These are phyloP conservation scores for Gonium pectorale DNA, from an alignment of 139 green algal species.

Conservation along the genomic window DNA sequence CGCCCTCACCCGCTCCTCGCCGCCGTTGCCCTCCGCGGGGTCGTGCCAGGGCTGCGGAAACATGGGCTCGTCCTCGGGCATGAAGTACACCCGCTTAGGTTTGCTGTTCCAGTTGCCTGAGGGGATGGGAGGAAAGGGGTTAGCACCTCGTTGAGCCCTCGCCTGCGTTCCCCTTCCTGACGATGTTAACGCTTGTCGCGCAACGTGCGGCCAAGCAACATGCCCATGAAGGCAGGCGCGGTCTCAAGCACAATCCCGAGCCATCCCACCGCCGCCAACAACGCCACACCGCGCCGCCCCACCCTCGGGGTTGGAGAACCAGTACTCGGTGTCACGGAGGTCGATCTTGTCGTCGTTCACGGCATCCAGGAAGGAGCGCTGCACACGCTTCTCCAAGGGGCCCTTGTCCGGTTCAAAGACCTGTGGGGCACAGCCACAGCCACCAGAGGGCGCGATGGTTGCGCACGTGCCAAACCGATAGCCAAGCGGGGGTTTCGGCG, in stretches of 20 bases:
- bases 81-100: constrained; percentile 25
- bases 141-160: not conserved
- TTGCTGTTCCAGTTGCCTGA: constrained; percentile 32
- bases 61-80: constrained; percentile 28
- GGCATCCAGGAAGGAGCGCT: constrained; percentile 21
- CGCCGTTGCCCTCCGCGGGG: not conserved
- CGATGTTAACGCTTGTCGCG: too few relatives aligned
- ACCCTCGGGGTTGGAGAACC: constrained; percentile 63
- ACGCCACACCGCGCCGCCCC: too few relatives aligned
- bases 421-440: not conserved
- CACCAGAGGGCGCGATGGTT: too few relatives aligned
- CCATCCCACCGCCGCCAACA: too few relatives aligned
- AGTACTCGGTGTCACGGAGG: constrained; percentile 63
- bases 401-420: constrained; percentile 25
- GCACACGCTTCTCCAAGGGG: constrained; percentile 11
- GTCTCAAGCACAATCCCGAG: too few relatives aligned
- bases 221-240: too few relatives aligned
- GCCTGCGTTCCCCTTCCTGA: not conserved
- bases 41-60: constrained; percentile 14
- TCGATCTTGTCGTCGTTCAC: constrained; percentile 48
- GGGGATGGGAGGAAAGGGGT: not conserved
- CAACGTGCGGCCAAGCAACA: too few relatives aligned
- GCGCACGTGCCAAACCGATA: too few relatives aligned
- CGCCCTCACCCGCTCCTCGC: constrained; percentile 44
- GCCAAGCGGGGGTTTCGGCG: too few relatives aligned